Conservation (phyloP, 257 asterid species). For the Jaltomata sinuosa region DNA sequence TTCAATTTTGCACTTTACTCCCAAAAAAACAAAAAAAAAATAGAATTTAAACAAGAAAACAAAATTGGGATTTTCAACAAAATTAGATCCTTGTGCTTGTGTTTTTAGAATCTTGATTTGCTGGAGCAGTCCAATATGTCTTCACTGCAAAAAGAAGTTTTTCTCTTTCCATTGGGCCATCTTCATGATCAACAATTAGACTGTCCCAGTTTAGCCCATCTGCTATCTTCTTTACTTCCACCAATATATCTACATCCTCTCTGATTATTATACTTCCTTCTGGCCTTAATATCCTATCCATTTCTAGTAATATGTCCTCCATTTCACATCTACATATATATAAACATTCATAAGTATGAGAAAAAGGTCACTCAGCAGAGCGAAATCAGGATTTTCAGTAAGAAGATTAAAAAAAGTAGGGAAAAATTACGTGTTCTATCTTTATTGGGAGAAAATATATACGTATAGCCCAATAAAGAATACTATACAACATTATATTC, state of each 20-base stretch:
- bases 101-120: constrained; percentile 5
- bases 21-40: not conserved
- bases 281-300: constrained; percentile 72
- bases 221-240: constrained; percentile 57
- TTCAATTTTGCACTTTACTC: not conserved
- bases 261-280: constrained; percentile 76
- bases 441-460: no score
- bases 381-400: not conserved
- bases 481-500: not conserved
- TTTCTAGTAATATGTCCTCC: constrained; percentile 70
- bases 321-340: constrained; percentile 46
- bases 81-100: not conserved
- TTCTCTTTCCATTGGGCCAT: constrained; percentile 68
- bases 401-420: not conserved
- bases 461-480: not conserved
- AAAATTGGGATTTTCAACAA: not conserved
- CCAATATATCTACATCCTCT: constrained; percentile 59
- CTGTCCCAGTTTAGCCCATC: constrained; percentile 70
- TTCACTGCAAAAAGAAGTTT: constrained; percentile 71
- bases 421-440: not conserved
- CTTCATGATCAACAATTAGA: constrained; percentile 77
- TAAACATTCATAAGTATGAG: not conserved
- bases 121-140: constrained; percentile 67
- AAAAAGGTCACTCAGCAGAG: not conserved
- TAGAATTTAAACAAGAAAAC: not conserved